phyloP scores from a whole-genome alignment of 805 yeast species.

The Monosporozyma solicola region DNA sequence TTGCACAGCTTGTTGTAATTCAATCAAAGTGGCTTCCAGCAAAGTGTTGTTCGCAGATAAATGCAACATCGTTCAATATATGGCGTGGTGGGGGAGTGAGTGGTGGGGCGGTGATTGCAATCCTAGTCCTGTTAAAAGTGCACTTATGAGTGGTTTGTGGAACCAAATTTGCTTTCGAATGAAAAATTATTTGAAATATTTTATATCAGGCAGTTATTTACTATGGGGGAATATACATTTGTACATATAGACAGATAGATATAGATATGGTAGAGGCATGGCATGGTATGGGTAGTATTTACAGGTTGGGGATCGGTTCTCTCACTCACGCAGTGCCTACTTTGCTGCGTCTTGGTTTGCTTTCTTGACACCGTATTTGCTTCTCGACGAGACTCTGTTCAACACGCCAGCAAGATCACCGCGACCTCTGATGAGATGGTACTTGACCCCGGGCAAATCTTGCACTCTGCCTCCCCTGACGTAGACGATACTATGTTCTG shows the following conservation, averaged over 20 bases:
- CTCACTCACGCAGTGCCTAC: not conserved
- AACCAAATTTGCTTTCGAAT: too few species aligned
- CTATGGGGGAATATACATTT: not conserved
- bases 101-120: too few species aligned
- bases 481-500: conserved; percentile 92
- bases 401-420: conserved; percentile 93
- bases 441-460: conserved; percentile 97
- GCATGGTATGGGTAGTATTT: too few species aligned
- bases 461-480: conserved; percentile 98
- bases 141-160: not conserved
- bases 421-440: conserved; percentile 79
- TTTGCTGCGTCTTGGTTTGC: conserved; percentile 36
- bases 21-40: conserved; percentile 70
- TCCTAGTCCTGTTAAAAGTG: too few species aligned
- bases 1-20: conserved; percentile 29
- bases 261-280: too few species aligned
- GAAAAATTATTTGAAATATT: not conserved
- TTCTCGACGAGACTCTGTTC: conserved; percentile 79
- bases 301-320: too few species aligned
- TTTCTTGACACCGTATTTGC: conserved; percentile 88
- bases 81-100: too few species aligned
- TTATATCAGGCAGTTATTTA: too few species aligned
- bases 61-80: conserved; percentile 54
- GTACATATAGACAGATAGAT: too few species aligned
- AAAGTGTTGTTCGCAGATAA: conserved; percentile 78